Conservation (phyloP, 805 yeast genomes). For the Saccharomycopsis synnaedendra region DNA sequence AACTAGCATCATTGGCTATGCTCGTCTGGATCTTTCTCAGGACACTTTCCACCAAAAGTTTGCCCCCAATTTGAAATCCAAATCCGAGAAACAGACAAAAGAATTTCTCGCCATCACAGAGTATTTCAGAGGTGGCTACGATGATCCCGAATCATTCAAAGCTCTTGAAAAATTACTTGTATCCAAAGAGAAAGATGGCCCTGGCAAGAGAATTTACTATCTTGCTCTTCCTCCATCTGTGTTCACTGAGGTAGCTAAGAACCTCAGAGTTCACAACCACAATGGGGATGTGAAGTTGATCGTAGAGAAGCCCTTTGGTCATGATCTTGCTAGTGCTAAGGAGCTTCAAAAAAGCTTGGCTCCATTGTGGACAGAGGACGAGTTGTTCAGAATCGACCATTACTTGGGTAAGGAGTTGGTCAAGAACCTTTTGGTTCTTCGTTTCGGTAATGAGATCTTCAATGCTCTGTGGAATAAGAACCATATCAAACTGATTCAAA, state of each 20-base stretch:
- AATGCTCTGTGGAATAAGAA: constrained; percentile 83
- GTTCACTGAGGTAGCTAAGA: constrained; percentile 66
- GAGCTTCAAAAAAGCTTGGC: constrained; percentile 66
- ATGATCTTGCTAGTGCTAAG: constrained; percentile 70
- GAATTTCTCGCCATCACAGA: constrained; percentile 55
- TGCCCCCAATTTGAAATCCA: constrained; percentile 47
- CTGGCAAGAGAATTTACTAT: constrained; percentile 61
- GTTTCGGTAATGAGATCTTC: constrained; percentile 86
- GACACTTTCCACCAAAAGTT: constrained; percentile 63
- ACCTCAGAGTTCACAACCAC: constrained; percentile 60
- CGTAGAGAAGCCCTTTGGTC: constrained; percentile 97
- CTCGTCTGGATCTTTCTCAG: constrained; percentile 63
- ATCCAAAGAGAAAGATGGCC: constrained; percentile 41
- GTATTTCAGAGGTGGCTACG: constrained; percentile 75
- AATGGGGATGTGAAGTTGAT: constrained; percentile 71
- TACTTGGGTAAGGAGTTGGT: constrained; percentile 98
- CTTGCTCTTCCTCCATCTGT: constrained; percentile 93
- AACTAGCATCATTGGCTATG: constrained; percentile 80
- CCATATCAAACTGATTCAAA: constrained; percentile 70
- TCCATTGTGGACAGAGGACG: constrained; percentile 85
- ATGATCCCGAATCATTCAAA: constrained; percentile 62
- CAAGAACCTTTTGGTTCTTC: constrained; percentile 76
- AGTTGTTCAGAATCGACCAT: constrained; percentile 92
- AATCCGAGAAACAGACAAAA: constrained; percentile 31
- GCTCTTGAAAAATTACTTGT: constrained; percentile 43